Conservation (phyloP, 1,284 basidiomycete species). For the Boletus sp. region DNA sequence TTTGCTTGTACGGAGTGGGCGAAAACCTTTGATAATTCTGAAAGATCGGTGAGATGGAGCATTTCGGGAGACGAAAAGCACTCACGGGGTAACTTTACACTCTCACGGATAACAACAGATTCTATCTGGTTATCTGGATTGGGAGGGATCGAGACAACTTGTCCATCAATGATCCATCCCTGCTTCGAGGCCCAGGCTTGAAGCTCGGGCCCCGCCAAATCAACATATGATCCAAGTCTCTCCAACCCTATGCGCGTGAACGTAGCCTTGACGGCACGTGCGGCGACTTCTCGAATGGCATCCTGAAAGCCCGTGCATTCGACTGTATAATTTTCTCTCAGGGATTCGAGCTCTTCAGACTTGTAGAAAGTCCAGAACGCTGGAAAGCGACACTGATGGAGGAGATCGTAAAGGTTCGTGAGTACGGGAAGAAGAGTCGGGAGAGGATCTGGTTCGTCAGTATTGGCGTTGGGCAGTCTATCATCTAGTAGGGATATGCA, state of each 20-base stretch:
- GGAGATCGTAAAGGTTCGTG: constrained; percentile 68
- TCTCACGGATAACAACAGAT: constrained; percentile 90
- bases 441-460: constrained; percentile 79
- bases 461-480: constrained; percentile 51
- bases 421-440: constrained; percentile 73
- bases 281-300: constrained; percentile 69
- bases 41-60: constrained; percentile 9
- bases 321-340: constrained; percentile 82
- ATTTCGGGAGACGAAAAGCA: constrained; percentile 21
- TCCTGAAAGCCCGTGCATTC: constrained; percentile 81
- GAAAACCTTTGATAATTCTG: constrained; percentile 84
- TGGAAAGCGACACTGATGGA: constrained; percentile 87
- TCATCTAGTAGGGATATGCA: constrained; percentile 89
- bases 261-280: constrained; percentile 73
- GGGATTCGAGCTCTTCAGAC: constrained; percentile 61
- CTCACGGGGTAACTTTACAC: constrained; percentile 84
- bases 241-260: constrained; percentile 73
- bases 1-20: constrained; percentile 56
- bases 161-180: constrained; percentile 73
- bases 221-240: constrained; percentile 69
- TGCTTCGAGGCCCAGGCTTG: constrained; percentile 62
- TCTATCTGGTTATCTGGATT: constrained; percentile 96
- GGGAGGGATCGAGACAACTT: constrained; percentile 69
- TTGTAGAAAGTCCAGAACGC: constrained; percentile 80
- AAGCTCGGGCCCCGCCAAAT: constrained; percentile 65